Evolutionary conservation across 768 basidiomycete species (phyloP).

Genomic region (Cytidiella melzeri): DNA sequence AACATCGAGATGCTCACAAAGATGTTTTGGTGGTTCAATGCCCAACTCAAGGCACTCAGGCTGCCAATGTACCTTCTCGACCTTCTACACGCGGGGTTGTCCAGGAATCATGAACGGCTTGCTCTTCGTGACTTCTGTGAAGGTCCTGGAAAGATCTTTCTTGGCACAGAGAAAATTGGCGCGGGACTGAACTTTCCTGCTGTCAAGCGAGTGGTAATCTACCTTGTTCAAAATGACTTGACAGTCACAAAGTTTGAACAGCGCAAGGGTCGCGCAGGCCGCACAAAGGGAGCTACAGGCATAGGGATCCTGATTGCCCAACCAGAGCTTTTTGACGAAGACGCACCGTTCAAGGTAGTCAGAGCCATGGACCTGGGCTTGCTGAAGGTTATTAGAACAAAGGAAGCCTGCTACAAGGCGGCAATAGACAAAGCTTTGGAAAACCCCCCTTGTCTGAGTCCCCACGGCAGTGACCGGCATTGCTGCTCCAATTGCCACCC

Average conservation of each 20-base stretch:
- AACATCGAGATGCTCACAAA: neutral
- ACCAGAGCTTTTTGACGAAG: neutral
- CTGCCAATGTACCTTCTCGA: neutral
- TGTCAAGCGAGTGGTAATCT: neutral
- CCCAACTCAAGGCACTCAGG: neutral
- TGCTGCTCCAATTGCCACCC: conserved; percentile 1
- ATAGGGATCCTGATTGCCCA: neutral
- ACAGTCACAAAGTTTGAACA: neutral
- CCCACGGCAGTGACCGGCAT: neutral
- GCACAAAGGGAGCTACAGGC: neutral
- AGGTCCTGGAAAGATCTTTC: neutral
- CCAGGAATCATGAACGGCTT: neutral
- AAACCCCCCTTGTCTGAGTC: neutral
- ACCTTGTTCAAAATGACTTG: neutral
- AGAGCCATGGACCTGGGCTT: neutral
- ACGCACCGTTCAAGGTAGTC: neutral
- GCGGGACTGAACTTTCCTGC: neutral
- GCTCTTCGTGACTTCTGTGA: neutral
- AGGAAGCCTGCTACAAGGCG: neutral
- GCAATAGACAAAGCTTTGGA: neutral
- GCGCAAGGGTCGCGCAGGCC: neutral
- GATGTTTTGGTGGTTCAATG: conserved; percentile 1
- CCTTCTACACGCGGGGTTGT: neutral
- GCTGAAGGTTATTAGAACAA: neutral
- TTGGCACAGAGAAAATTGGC: neutral